These are phyloP conservation scores for Waltergamsia citrina DNA, from an alignment of 2,329 filamentous ascomycete genomes.

Conservation along the genomic window DNA sequence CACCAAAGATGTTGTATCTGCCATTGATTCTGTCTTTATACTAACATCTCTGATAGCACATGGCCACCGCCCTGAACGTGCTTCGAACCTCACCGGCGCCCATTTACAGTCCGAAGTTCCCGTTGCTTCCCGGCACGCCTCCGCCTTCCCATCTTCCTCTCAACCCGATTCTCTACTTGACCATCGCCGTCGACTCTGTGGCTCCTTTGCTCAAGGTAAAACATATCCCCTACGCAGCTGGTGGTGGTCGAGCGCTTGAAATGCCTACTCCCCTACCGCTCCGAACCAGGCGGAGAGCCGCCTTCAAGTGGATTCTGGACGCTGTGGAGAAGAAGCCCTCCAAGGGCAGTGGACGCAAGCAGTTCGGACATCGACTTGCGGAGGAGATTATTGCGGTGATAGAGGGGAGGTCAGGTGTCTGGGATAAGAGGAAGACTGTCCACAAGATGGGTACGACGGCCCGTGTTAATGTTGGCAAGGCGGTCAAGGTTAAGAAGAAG, in stretches of 20 bases:
- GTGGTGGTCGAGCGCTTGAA: slow-evolving; percentile 77
- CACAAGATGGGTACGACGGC: slow-evolving; percentile 76
- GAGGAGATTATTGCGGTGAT: slow-evolving; percentile 82
- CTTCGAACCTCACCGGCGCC: slow-evolving; percentile 81
- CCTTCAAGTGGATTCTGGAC: slow-evolving; percentile 84
- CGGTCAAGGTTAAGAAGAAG: slow-evolving; percentile 25
- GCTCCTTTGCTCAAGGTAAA: slow-evolving; percentile 79
- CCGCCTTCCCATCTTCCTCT: slow-evolving; percentile 74
- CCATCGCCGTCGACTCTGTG: slow-evolving; percentile 83
- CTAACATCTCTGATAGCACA: slow-evolving; percentile 55
- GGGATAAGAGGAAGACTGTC: slow-evolving; percentile 69
- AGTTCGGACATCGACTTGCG: slow-evolving; percentile 70
- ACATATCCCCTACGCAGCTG: slow-evolving; percentile 65
- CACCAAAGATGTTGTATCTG: neutral
- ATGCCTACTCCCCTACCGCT: slow-evolving; percentile 69
- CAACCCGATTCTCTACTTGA: slow-evolving; percentile 83
- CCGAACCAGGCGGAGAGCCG: slow-evolving; percentile 67
- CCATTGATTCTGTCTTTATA: too few species aligned
- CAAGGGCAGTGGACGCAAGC: slow-evolving; percentile 58
- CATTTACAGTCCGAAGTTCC: slow-evolving; percentile 58
- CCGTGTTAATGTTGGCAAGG: slow-evolving; percentile 59
- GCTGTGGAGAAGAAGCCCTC: slow-evolving; percentile 71
- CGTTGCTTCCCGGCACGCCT: slow-evolving; percentile 67
- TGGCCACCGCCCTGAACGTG: slow-evolving; percentile 72
- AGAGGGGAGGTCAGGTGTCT: slow-evolving; percentile 74